Evolutionary conservation across 352 stramenopile genomes (phyloP), one percentile per base, ranked within the genome.

Genomic region (Globisporangium rhizosaccharum): DNA sequence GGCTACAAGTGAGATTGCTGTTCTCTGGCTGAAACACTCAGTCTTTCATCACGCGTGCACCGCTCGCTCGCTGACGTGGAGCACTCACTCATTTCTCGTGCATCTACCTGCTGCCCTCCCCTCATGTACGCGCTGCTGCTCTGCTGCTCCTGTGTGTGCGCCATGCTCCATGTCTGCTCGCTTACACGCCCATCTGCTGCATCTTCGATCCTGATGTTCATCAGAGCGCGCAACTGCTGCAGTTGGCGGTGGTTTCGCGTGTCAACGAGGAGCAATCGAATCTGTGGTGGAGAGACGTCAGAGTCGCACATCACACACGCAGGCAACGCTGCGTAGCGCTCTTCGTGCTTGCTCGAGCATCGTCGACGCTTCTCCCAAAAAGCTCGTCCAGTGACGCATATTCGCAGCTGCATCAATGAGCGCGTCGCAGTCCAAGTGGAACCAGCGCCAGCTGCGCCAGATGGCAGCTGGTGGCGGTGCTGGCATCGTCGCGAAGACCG

Each of bases 401-500:
- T 12, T 14, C 39, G 39, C 33, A 45, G 11, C 11, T 20, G 11
- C 39, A 17, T 7, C 5, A 12, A 45, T 45, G 39, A 45, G 14
- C 7, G 23, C 37, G 7, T 37, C 52, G 30, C 49, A 71, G 57
- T 75, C 68, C 56, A 73, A 71, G 50, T 73, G 68, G 75, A 85
- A 88, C 67, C 55, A 74, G 54, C 70, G 71, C 50, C 81, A 89
- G 60, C 63, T 92, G 51, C 70, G 79, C 42, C 75, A 85, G 54
- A 90, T 92, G 82, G 67, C 66, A 28, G 82, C 81, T 2, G 83
- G 83, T 26, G 83, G 83, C 42, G 72, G 84, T 57, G 83, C 83
- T 20, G 83, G 83, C 28, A 83, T 89, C 62, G 75, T 89, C 51
- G 76, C 83, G 60, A 90, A 91, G 76, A 88, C 81, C n/a, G 78